These are phyloP conservation scores for Termitomyces sp. DNA, from an alignment of 768 basidiomycete genomes.

Conservation along the genomic window DNA sequence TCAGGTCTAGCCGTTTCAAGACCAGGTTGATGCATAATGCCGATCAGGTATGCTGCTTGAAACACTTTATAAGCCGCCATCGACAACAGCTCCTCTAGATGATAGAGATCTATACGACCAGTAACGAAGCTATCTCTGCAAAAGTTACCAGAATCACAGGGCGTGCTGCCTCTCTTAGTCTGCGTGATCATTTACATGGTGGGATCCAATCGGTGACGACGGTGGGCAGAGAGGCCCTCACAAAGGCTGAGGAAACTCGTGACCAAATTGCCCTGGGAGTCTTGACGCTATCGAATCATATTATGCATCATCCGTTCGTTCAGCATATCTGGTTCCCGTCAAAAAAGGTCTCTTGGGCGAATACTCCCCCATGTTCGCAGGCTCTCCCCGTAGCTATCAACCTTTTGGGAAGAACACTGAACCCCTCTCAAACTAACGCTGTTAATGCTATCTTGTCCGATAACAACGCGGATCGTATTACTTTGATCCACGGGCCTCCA, in stretches of 20 bases:
- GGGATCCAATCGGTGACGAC: constrained; percentile 34
- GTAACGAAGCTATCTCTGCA: constrained; percentile 14
- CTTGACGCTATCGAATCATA: constrained; percentile 21
- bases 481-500: constrained; percentile 50
- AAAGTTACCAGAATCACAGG: constrained; percentile 30
- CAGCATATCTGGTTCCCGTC: constrained; percentile 29
- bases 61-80: neutral
- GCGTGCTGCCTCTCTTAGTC: constrained; percentile 29
- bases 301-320: constrained; percentile 31
- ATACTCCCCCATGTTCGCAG: neutral
- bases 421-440: constrained; percentile 32
- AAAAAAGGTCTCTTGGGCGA: constrained; percentile 12
- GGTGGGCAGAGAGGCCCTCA: constrained; percentile 43
- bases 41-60: constrained; percentile 22
- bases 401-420: constrained; percentile 23
- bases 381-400: constrained; percentile 11
- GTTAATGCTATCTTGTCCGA: constrained; percentile 32
- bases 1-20: constrained; percentile 39
- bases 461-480: constrained; percentile 22
- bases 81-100: constrained; percentile 10
- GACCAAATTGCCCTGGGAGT: constrained; percentile 22
- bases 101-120: constrained; percentile 17
- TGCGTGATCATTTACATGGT: constrained; percentile 24
- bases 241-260: constrained; percentile 38
- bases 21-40: constrained; percentile 32